Evolutionary conservation across 2,329 filamentous ascomycete genomes (phyloP).

Genomic region (Fusarium goolgardi): DNA sequence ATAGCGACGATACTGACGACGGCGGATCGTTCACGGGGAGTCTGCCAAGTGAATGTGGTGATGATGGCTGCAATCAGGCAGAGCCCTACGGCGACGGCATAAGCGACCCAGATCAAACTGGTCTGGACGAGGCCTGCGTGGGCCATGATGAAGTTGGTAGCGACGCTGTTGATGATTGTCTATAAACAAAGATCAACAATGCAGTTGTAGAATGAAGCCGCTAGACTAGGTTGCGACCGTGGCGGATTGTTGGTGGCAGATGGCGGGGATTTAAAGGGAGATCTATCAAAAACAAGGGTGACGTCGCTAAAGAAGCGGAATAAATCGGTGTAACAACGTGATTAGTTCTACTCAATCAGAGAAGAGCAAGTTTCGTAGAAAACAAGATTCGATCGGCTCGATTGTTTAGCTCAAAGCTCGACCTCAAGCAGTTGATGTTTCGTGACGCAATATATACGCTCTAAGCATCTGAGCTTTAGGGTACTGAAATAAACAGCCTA

Average conservation of each 20-base stretch:
- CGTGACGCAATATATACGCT: slow-evolving; percentile 45
- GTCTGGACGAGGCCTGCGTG: slow-evolving; percentile 78
- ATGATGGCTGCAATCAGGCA: slow-evolving; percentile 81
- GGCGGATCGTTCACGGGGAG: slow-evolving; percentile 84
- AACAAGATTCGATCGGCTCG: slow-evolving; percentile 31
- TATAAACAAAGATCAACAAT: slow-evolving; percentile 27
- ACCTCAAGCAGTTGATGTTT: slow-evolving; percentile 35
- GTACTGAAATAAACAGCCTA: no score
- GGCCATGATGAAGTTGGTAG: slow-evolving; percentile 50
- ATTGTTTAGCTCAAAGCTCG: slow-evolving; percentile 23
- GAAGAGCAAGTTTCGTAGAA: slow-evolving; percentile 18
- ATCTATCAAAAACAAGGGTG: slow-evolving; percentile 25
- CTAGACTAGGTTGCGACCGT: slow-evolving; percentile 19
- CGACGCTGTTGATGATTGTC: neutral
- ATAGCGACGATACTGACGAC: slow-evolving; percentile 87
- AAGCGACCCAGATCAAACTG: slow-evolving; percentile 94
- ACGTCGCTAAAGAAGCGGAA: slow-evolving; percentile 27
- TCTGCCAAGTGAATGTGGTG: slow-evolving; percentile 93
- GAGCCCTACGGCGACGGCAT: slow-evolving; percentile 82
- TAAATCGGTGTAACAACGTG: slow-evolving; percentile 8
- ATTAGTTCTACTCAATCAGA: slow-evolving; percentile 28
- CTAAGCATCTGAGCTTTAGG: no score
- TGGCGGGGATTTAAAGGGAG: slow-evolving; percentile 18
- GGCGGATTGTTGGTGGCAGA: slow-evolving; percentile 21
- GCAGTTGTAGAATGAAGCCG: slow-evolving; percentile 19